Evolutionary conservation across 163 green algal species (phyloP), one percentile per base, ranked within the genome.

Genomic region (Scenedesmus sp.): DNA sequence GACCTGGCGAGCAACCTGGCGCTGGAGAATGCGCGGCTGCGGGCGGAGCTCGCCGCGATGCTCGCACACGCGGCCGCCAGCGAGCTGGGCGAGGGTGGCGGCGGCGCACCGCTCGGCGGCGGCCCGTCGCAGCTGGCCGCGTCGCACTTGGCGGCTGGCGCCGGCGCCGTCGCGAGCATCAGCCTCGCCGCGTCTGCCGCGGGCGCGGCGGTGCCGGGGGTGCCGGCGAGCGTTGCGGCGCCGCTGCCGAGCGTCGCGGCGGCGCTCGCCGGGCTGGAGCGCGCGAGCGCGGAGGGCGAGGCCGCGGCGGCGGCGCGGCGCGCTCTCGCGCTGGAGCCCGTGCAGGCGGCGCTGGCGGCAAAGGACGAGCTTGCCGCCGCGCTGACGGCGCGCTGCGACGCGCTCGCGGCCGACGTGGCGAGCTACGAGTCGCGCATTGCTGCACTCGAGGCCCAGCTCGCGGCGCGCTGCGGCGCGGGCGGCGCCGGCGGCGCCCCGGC

Each of bases 21-120:
- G 45, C 75, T 94, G 67, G 87, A 94, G 65, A 94, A 94, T 64
- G 87, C 88, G 2, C 83, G 83, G 47, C 82, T 94, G 13, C 79
- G 87, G 0, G 78, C 88, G 2, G 86, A 94, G 36, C 80, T 93
- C 17, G 91, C 91, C 6, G 77, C 70, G 3, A 64, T 89, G 47
- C 76, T 93, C 2, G 90, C 89, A 29, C 44, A 63, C 18, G 33
- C 53, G 45, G 53, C 63, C 26, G 57, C 64, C 18, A 58, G 31
- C 24, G 70, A 84, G 60, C 56, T 78, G 14, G 48, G 36, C 1
- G 77, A 71, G 10, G 54, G 1, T 17, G 14, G 34, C 34, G 47
- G 62, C 62, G 44, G 47, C 74, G 33, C n/a, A n/a, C n/a, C n/a
- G n/a, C n/a, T n/a, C n/a, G n/a, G n/a, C n/a, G n/a, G n/a, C n/a